These are phyloP conservation scores for Fraxinus paxiana DNA, from an alignment of 305 asterid genomes.

Conservation along the genomic window DNA sequence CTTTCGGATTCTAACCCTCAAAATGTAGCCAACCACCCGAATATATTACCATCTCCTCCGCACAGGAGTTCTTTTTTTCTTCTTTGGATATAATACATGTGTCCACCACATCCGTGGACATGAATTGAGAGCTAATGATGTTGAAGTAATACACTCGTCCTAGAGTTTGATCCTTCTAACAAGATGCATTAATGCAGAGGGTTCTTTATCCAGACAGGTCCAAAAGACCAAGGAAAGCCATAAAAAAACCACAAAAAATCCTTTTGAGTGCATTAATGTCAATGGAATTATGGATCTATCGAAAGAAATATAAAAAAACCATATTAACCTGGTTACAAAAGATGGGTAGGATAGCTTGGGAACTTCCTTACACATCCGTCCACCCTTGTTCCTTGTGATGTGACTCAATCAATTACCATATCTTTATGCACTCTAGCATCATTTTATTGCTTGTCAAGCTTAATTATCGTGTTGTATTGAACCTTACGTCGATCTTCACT, in stretches of 20 bases:
- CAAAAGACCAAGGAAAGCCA: neutral
- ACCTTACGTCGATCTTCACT: neutral
- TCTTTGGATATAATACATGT: neutral
- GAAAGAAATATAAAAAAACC: neutral
- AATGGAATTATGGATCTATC: neutral
- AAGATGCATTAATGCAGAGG: neutral
- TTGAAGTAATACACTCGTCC: neutral
- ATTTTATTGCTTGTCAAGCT: neutral
- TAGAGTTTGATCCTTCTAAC: neutral
- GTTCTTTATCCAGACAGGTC: neutral
- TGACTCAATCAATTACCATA: neutral
- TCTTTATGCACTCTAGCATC: neutral
- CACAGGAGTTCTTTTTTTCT: neutral
- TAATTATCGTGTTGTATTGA: neutral
- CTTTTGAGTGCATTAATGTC: no score
- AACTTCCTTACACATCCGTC: neutral
- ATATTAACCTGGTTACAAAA: neutral
- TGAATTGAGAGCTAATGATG: neutral
- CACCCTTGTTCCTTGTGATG: neutral
- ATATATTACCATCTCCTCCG: neutral
- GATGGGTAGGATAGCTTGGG: neutral
- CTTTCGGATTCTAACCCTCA: neutral
- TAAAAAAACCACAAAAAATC: no score
- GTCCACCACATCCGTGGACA: neutral
- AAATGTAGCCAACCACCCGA: neutral